Percentiles rank a stretch among this genome's conserved stretches.
These are phyloP conservation scores for Colletotrichum sp. DNA, from an alignment of 2,329 filamentous ascomycete species.

Conservation along the genomic window DNA sequence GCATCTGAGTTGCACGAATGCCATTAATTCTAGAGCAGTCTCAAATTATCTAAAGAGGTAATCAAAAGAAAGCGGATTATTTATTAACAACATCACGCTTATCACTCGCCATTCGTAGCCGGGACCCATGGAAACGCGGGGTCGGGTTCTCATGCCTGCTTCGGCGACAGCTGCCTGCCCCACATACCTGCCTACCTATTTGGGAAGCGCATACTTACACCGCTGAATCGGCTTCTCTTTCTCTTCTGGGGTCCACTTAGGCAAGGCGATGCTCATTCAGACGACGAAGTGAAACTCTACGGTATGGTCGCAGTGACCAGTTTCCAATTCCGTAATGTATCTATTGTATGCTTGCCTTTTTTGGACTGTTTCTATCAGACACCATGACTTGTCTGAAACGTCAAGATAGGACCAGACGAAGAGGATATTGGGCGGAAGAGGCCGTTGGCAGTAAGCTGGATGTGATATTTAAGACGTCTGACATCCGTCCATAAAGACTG, in stretches of 20 bases:
- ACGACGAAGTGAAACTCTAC: background rate
- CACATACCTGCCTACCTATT: background rate
- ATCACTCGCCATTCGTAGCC: background rate
- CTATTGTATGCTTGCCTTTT: background rate
- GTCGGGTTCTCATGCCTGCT: background rate
- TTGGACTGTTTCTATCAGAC: background rate
- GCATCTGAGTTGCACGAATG: background rate
- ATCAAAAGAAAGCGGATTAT: background rate
- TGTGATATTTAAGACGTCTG: background rate
- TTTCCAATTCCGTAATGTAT: background rate
- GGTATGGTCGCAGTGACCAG: background rate
- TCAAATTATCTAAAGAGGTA: background rate
- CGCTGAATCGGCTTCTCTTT: background rate
- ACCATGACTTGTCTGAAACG: background rate
- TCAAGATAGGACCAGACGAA: background rate
- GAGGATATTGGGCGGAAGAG: background rate
- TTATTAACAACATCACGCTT: background rate
- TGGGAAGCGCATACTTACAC: background rate
- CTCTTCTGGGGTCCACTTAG: background rate
- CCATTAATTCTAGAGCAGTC: background rate
- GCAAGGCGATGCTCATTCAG: background rate
- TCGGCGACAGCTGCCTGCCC: background rate
- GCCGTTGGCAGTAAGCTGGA: background rate
- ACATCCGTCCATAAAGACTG: background rate
- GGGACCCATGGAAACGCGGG: background rate